Base-by-base conservation (phyloP, 495 filamentous ascomycete genomes). In the Hypoxylon lienhwacheense region DNA sequence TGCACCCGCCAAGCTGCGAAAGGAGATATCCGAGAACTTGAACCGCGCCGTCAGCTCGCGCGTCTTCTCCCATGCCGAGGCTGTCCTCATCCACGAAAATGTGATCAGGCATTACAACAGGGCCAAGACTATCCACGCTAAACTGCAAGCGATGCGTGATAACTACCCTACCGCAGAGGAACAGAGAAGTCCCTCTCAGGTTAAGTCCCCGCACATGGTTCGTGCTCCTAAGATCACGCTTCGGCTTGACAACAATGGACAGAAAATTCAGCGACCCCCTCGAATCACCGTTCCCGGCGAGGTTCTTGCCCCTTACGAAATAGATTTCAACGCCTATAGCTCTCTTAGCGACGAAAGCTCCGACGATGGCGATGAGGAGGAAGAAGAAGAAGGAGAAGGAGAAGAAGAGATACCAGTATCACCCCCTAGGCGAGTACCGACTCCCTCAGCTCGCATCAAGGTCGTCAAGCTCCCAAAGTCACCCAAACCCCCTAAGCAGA, bases 1-100 rank as follows among this genome's bases (percentile, higher is more conserved):
- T 3, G 51, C 65, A 16, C 66, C 75, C 6, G 66, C 82, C 37
- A 66, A 70, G 40, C 73, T 98, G 59, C 88, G 95, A 57, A 81
- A 78, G 31, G 73, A 85, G 19, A 90, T 97, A 37, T 92, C 92
- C 4, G 71, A 83, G 28, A 78, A 84, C 28, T 75, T 97, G 8
- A 81, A 85, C 26, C 82, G 85, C 51, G 87, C 86, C 11, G 78
- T 95, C 47, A 85, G 81, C 63, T 82, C 86, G 34, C 86, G 90
- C 61, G 80, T 87, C 57, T 88, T 85, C 28, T 74, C 90, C 19
- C 84, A 87, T 59, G 91, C 88, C 31, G 93, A 98, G 68, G 87
- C 93, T 5, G 75, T 79, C 62, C 85, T 92, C 44, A 80, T 97
- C 57, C 80, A 84, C 63, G 87, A 95, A 44, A 83, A 78, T 44